These are phyloP conservation scores for Vachellia collinsii DNA, from an alignment of 306 rosid species.

Conservation along the genomic window DNA sequence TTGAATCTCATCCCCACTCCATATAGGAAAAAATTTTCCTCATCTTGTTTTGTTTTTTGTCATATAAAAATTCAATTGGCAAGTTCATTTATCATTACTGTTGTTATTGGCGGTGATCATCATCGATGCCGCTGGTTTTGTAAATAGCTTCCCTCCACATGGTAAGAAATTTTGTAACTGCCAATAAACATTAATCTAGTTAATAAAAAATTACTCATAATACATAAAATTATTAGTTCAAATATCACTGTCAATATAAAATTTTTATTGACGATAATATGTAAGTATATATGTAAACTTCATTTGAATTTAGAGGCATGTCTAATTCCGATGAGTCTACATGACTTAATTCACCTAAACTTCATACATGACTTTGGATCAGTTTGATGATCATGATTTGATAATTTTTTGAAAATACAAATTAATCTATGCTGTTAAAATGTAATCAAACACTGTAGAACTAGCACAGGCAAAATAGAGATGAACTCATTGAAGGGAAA, in stretches of 20 bases:
- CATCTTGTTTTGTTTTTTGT: slow-evolving; percentile 30
- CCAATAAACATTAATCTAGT: no score
- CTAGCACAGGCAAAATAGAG: not conserved
- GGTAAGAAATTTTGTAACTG: not conserved
- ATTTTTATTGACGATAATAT: no score
- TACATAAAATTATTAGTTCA: no score
- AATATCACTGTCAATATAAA: no score
- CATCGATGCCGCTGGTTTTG: not conserved
- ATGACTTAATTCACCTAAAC: no score
- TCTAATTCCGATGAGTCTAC: no score
- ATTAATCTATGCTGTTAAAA: not conserved
- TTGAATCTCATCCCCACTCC: slow-evolving; percentile 19
- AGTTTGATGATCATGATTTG: not conserved
- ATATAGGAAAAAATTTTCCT: not conserved
- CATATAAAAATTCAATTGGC: slow-evolving; percentile 34
- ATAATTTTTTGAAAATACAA: not conserved
- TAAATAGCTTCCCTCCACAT: not conserved
- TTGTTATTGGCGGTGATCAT: not conserved
- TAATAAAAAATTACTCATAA: no score
- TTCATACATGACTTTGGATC: not conserved
- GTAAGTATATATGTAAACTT: no score
- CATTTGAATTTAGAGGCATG: no score
- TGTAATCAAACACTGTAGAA: not conserved
- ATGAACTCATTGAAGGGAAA: not conserved
- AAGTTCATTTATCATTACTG: not conserved